Evolutionary conservation across 768 basidiomycete species (phyloP).

Genomic region (Boletus patriciae): DNA sequence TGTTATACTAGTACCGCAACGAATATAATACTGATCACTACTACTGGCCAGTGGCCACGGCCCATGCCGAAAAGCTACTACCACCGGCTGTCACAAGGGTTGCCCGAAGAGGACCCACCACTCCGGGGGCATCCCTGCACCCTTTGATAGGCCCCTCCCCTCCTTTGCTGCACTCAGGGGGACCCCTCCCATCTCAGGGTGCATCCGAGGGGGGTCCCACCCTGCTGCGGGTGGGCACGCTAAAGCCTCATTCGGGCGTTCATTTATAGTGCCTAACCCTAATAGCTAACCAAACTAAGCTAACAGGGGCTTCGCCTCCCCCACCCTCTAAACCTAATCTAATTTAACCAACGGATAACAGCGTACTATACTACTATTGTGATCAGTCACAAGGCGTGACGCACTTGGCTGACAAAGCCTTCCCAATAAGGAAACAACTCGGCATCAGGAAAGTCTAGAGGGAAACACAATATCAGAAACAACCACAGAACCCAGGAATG

Average conservation of each 20-base stretch:
- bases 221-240: neutral
- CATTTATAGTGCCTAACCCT: neutral
- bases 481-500: too few species aligned
- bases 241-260: neutral
- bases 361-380: too few species aligned
- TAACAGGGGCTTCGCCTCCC: neutral
- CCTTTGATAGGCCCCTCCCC: neutral
- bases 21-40: neutral
- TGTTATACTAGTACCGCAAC: too few species aligned
- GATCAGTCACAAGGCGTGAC: too few species aligned
- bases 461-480: too few species aligned
- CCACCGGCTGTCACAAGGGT: too few species aligned
- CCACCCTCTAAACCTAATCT: neutral
- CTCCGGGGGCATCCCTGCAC: neutral
- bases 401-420: too few species aligned
- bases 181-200: neutral
- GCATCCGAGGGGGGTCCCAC: neutral
- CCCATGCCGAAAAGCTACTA: too few species aligned
- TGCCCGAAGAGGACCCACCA: conserved; percentile 2
- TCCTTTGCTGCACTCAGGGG: neutral
- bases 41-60: too few species aligned
- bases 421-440: too few species aligned
- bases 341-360: too few species aligned
- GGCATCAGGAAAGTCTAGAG: too few species aligned
- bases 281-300: neutral